Percentiles rank a stretch among this genome's conserved stretches.
These are phyloP conservation scores for Puccinia sorghi DNA, from an alignment of 1,284 basidiomycete species.

Conservation along the genomic window DNA sequence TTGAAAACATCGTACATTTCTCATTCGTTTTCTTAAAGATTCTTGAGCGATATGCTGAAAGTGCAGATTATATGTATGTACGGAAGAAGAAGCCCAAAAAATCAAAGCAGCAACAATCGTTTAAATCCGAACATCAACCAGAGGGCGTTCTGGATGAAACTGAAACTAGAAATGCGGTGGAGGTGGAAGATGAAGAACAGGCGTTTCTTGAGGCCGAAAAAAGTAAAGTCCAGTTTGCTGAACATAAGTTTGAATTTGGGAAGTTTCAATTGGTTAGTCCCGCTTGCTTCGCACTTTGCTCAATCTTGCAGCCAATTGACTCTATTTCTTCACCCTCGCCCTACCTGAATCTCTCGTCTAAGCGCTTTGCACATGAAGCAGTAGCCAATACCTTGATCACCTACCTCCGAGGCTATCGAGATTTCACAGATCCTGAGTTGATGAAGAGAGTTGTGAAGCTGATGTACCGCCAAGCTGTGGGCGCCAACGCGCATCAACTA, in stretches of 20 bases:
- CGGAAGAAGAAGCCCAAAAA: constrained; percentile 68
- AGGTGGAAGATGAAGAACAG: constrained; percentile 59
- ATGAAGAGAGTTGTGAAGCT: constrained; percentile 82
- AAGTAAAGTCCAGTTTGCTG: constrained; percentile 66
- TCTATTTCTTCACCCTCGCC: constrained; percentile 1
- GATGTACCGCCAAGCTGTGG: constrained; percentile 83
- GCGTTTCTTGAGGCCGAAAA: constrained; percentile 63
- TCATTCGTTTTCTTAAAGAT: constrained; percentile 77
- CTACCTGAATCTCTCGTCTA: constrained; percentile 5
- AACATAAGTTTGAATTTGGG: constrained; percentile 85
- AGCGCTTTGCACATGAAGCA: constrained; percentile 81
- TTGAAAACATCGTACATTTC: constrained; percentile 78
- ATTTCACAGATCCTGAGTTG: constrained; percentile 74
- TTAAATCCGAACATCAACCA: constrained; percentile 58
- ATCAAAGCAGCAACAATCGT: constrained; percentile 59
- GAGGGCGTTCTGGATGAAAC: constrained; percentile 50
- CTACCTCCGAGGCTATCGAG: constrained; percentile 77
- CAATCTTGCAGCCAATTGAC: neutral
- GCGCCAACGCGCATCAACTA: constrained; percentile 81
- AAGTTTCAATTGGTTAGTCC: constrained; percentile 75
- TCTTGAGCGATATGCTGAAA: constrained; percentile 81
- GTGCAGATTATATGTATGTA: constrained; percentile 72
- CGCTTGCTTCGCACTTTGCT: constrained; percentile 16
- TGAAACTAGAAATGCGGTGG: constrained; percentile 57
- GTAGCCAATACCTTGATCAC: constrained; percentile 76